These are phyloP conservation scores for Beauveria rudraprayagi DNA, from an alignment of 2,329 filamentous ascomycete species.

Conservation along the genomic window DNA sequence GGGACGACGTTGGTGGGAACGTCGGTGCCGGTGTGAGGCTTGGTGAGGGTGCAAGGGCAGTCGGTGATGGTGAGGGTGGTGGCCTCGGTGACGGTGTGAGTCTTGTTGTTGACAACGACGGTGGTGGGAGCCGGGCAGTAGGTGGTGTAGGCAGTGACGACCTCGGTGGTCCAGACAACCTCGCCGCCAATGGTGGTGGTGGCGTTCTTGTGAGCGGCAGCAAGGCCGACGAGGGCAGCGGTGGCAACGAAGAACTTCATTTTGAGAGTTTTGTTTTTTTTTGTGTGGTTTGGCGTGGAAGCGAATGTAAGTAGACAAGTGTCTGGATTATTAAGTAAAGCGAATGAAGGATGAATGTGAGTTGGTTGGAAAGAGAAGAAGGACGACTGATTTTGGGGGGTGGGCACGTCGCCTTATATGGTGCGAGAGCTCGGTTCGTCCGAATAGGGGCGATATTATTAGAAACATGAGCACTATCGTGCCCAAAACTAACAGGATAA, in stretches of 20 bases:
- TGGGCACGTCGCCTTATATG: slow-evolving; percentile 8
- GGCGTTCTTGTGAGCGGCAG: slow-evolving; percentile 39
- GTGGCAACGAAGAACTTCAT: slow-evolving; percentile 54
- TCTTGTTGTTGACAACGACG: slow-evolving; percentile 54
- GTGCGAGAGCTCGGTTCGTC: background rate
- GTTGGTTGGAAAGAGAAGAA: background rate
- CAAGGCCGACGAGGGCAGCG: slow-evolving; percentile 36
- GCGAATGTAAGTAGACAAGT: slow-evolving; percentile 8
- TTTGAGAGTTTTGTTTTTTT: slow-evolving; percentile 35
- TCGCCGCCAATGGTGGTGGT: background rate
- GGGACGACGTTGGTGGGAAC: background rate
- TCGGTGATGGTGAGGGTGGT: slow-evolving; percentile 64
- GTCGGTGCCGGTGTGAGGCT: slow-evolving; percentile 44
- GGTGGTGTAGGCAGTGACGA: slow-evolving; percentile 59
- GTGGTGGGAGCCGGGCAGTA: slow-evolving; percentile 63
- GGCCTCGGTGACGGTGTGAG: slow-evolving; percentile 58
- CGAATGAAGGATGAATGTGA: slow-evolving; percentile 7
- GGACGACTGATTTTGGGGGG: background rate
- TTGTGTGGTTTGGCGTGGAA: background rate
- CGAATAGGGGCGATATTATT: slow-evolving; percentile 4
- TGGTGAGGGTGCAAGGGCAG: slow-evolving; percentile 62
- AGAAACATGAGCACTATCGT: slow-evolving; percentile 1
- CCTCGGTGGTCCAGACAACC: slow-evolving; percentile 50
- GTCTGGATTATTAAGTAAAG: background rate
- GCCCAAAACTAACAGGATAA: background rate